Conservation (phyloP, 768 basidiomycete genomes). For the Lactarius sp. region DNA sequence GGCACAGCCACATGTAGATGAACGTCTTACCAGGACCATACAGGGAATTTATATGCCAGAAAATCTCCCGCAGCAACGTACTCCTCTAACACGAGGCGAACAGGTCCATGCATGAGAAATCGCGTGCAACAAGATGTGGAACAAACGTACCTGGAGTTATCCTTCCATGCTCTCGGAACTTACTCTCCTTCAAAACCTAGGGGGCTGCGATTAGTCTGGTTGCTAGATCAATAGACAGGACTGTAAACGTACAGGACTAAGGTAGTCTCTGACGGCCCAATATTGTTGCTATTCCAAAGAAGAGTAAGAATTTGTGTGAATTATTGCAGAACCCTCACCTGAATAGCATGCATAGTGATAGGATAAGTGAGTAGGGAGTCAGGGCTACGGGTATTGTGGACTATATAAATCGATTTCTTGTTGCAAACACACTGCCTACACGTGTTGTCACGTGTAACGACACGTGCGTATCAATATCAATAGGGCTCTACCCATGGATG, state of each 20-base stretch:
- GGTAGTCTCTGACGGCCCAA: constrained; percentile 91
- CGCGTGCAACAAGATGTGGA: constrained; percentile 16
- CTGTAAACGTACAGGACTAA: constrained; percentile 65
- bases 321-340: constrained; percentile 30
- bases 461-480: background rate
- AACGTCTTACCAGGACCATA: constrained; percentile 84
- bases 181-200: constrained; percentile 94
- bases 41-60: constrained; percentile 95
- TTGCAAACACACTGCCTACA: constrained; percentile 18
- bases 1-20: constrained; percentile 8
- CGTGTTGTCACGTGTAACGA: constrained; percentile 13
- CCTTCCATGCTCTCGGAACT: constrained; percentile 97
- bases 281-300: constrained; percentile 63
- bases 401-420: constrained; percentile 27
- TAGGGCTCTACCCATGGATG: too few species aligned
- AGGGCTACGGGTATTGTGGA: constrained; percentile 18
- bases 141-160: constrained; percentile 77
- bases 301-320: background rate
- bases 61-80: constrained; percentile 98
- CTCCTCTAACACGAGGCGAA: constrained; percentile 63
- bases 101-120: constrained; percentile 22
- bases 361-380: constrained; percentile 9
- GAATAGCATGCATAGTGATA: constrained; percentile 45
- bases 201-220: constrained; percentile 30
- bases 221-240: constrained; percentile 29